Evolutionary conservation across 2,329 filamentous ascomycete genomes (phyloP).

Genomic region (Penicillium sp.): DNA sequence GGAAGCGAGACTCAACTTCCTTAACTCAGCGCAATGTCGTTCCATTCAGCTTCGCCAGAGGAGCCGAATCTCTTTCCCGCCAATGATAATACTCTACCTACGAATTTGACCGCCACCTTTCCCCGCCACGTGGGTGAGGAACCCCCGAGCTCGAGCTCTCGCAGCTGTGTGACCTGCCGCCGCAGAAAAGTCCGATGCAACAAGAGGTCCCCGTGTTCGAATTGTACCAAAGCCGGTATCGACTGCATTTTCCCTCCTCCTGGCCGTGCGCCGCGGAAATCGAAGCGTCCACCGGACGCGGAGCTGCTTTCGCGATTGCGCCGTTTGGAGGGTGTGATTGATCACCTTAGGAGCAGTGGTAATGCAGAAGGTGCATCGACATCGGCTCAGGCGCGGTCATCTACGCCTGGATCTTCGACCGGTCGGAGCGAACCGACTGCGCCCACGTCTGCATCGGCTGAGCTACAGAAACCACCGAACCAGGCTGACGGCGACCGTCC

Average conservation of each 20-base stretch:
- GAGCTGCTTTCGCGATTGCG: conserved; percentile 59
- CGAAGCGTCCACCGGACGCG: conserved; percentile 58
- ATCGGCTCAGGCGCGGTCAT: conserved; percentile 11
- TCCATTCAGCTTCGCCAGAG: conserved; percentile 22
- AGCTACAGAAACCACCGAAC: not conserved
- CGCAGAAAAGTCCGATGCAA: conserved; percentile 51
- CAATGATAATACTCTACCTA: conserved; percentile 19
- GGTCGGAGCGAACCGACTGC: not conserved
- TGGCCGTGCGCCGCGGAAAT: conserved; percentile 60
- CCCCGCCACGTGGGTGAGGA: conserved; percentile 19
- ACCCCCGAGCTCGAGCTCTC: conserved; percentile 29
- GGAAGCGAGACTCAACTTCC: not conserved
- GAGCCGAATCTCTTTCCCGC: conserved; percentile 15
- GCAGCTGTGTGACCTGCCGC: conserved; percentile 50
- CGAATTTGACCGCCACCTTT: conserved; percentile 14
- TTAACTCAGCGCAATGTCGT: conserved; percentile 17
- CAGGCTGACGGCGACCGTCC: not conserved
- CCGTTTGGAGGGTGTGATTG: conserved; percentile 61
- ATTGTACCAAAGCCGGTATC: conserved; percentile 52
- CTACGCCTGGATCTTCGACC: conserved; percentile 13
- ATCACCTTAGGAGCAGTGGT: conserved; percentile 54
- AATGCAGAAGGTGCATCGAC: conserved; percentile 15
- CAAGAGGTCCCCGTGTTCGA: conserved; percentile 50
- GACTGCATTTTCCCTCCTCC: conserved; percentile 64
- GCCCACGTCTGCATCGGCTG: not conserved